Conservation (phyloP, 202 grass and related monocot species). For the Thinopyrum obtusiflorum region DNA sequence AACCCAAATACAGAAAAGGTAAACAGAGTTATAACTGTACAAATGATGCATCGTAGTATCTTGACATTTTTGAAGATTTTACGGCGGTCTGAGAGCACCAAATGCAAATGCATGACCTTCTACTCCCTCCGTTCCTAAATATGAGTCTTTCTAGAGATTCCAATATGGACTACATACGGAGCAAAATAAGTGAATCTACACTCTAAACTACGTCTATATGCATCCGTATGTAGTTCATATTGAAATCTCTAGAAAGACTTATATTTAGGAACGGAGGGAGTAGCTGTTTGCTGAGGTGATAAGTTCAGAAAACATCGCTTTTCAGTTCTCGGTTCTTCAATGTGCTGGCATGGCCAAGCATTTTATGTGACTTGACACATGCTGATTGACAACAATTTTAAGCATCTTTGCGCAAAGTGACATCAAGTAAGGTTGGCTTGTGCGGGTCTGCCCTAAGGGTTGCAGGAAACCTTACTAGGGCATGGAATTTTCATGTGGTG, state of each 20-base stretch:
- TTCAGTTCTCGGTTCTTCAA: background rate
- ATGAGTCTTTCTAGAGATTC: too few relatives aligned
- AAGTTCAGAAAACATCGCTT: background rate
- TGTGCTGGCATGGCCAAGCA: background rate
- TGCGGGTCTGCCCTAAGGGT: background rate
- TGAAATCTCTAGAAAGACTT: too few relatives aligned
- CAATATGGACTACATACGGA: too few relatives aligned
- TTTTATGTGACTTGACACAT: background rate
- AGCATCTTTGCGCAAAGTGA: constrained; percentile 1
- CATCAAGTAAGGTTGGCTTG: background rate
- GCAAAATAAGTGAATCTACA: too few relatives aligned
- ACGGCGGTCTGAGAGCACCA: background rate
- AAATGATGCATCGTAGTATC: background rate
- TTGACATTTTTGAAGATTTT: background rate
- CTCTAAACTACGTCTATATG: too few relatives aligned
- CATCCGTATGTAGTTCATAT: too few relatives aligned
- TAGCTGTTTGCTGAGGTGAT: constrained; percentile 2
- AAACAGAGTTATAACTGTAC: background rate
- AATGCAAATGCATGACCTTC: background rate
- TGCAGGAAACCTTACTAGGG: constrained; percentile 18
- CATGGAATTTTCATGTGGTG: background rate
- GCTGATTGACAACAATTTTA: background rate
- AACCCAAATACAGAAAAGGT: background rate
- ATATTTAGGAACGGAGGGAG: too few relatives aligned
- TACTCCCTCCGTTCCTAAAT: background rate